Base-by-base conservation (phyloP, 2,329 filamentous ascomycete genomes). In the Trichophaea hybrida region DNA sequence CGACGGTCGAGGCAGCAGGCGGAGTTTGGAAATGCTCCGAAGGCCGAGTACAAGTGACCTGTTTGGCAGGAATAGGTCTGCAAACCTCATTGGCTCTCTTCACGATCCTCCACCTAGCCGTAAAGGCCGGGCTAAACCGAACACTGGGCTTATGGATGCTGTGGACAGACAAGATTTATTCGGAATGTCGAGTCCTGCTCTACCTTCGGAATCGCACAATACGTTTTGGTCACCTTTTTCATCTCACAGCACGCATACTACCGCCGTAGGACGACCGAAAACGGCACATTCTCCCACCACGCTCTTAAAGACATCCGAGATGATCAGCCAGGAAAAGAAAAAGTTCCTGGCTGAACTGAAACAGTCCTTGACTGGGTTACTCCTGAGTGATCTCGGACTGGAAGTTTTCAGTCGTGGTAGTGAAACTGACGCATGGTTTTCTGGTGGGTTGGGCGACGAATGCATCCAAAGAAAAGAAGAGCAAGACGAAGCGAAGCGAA, bases 371-470 rank as follows among this genome's bases (percentile, higher is more conserved):
- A 91, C 85, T 1, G 90, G 88, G 64, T 76, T 98, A 15, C 74
- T 97, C 1, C 74, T 97, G 32, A 97, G 91, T 54, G 93, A 98
- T 70, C 77, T 97, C 3, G 89, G 90, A 5, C 89, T 84, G 44
- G 80, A 88, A 34, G 84, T 96, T 1, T 93, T 94, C 71, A 82
- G 83, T n/a, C 81, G 80, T 55, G 93, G 93, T 2, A 94, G 89
- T 46, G 93, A 98, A 74, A 97, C 91, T 0, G 93, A 97, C 71
- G 77, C 77, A 2, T 96, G 91, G 85, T 93, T 96, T 66, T 73
- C 74, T 52, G 77, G 80, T 56, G 80, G 80, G 12, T 71, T 89
- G 5, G 81, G 82, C 2, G 79, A 84, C 66, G 75, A 84, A 64
- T 84, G 81, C 69, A 81, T 83, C 56, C 80, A 83, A 43, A 76